Base-by-base conservation (phyloP, 2,329 filamentous ascomycete species). In the Neopestalotiopsis rosae region DNA sequence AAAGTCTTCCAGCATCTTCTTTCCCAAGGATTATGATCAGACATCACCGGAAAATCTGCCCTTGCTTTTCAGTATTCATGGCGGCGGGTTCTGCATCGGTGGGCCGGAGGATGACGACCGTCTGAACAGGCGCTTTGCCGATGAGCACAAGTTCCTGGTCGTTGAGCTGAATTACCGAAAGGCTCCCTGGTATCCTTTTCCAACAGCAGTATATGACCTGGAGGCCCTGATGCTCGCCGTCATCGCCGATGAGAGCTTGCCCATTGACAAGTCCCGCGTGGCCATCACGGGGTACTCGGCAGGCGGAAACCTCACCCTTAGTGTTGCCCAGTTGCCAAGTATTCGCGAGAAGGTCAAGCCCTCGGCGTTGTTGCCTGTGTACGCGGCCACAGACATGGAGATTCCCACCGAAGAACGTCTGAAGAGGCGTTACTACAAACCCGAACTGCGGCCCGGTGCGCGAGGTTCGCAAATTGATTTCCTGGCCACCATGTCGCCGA, bases 251-350 rank as follows among this genome's bases (percentile, higher is more conserved):
- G 67, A 74, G 1, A 72, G 72, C 14, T 78, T 86, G 4, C 81
- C 82, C 2, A 76, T 85, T 66, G 82, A 86, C 72, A 76, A 77
- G 52, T 69, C 69, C 2, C 77, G 76, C 12, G 77, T 85, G 17
- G 78, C 79, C 0, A 74, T 86, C 5, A 80, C 77, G n/a, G 84
- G 84, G 2, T 85, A 83, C 73, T 83, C 80, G 45, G 83, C 83
- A 2, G 84, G 84, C 17, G 84, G 79, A 1, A 84, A 81, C 68
- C 75, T 86, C 12, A 67, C 79, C 9, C 75, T 85, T 2, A 76
- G 77, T 45, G 79, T 77, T 3, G 75, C 78, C 56, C 83, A 85
- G 69, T 66, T 81, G 9, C 77, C 78, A 1, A 77, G 74, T 45
- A 76, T 84, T 59, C 77, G 75, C 62, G 78, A 76, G 20, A 80